Base-by-base conservation (phyloP, 305 asterid species). In the Fraxinus baroniana region DNA sequence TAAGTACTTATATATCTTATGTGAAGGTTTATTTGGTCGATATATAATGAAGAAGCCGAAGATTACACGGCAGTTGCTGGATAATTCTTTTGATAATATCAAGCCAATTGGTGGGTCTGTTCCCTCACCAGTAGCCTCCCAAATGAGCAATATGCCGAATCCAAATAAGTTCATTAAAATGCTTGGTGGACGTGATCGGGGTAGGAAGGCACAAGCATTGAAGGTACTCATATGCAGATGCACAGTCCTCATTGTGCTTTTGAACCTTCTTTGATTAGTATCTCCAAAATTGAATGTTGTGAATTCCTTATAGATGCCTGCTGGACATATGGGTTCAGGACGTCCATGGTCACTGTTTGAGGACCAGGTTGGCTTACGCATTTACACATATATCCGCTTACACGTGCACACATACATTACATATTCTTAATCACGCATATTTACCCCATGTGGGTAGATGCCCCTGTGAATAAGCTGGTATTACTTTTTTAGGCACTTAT, bases 341-440 rank as follows among this genome's bases (percentile, higher is more conserved):
- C 88, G 94, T 89, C 89, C 90, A 5, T 95, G 98, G 98, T 87
- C 98, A 77, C 87, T 84, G 83, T 95, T 93, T 44, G 99, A 95
- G 89, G 99, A 95, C 57, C 99, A 95, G 97, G 99, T 92, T 80
- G 74, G 84, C 84, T 78, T 66, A 81, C 39, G 57, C 70, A 52
- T 77, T 73, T 81, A 20, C 52, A 74, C 39, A 35, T 18, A 44
- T 41, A 20, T 72, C 74, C 71, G 5, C 37, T 9, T 66, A 44
- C 84, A 77, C 13, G 75, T 44, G 37, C 71, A 37, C 64, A 60
- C 73, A 62, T 15, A 12, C 0, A 28, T 10, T 64, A 8, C 3
- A 22, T 74, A 55, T 73, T 74, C 20, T 73, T 70, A 76, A 79
- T 8, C 52, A 35, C 78, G 72, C 68, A 7, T 82, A 73, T 49